A percentile compares a stretch with the other conserved stretches of the same genome.
Evolutionary conservation across 2,329 filamentous ascomycete genomes (phyloP).

Genomic region (Aspergillus flavus): DNA sequence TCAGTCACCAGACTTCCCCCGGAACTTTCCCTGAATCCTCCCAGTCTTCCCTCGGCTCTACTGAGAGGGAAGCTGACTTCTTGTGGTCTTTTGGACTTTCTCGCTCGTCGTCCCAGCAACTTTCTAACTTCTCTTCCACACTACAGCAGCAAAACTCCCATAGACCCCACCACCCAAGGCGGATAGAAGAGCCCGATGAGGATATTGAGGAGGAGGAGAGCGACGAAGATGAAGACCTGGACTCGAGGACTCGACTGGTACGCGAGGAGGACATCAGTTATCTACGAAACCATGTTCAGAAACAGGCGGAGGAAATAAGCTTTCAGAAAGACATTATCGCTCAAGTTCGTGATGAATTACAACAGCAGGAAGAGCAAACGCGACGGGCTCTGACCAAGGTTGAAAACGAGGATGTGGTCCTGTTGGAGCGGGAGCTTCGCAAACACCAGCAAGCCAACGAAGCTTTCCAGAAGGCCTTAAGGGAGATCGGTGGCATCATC

Average conservation of each 20-base stretch:
- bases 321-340: conserved; percentile 84
- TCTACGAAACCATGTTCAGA: conserved; percentile 86
- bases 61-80: conserved; percentile 44
- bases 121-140: conserved; percentile 36
- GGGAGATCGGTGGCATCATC: conserved; percentile 96
- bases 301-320: conserved; percentile 89
- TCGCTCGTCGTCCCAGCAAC: conserved; percentile 36
- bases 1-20: conserved; percentile 59
- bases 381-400: conserved; percentile 79
- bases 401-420: conserved; percentile 83
- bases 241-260: conserved; percentile 54
- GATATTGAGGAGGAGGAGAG: conserved; percentile 38
- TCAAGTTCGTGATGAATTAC: conserved; percentile 80
- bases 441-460: conserved; percentile 98
- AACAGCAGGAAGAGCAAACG: conserved; percentile 82
- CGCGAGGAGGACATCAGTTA: conserved; percentile 82
- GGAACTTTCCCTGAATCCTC: conserved; percentile 75
- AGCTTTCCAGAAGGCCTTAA: conserved; percentile 94
- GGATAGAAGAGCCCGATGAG: conserved; percentile 35
- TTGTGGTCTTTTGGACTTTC: conserved; percentile 38
- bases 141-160: conserved; percentile 41
- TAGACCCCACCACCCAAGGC: conserved; percentile 40
- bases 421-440: conserved; percentile 87
- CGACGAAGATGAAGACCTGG: conserved; percentile 53
- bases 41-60: conserved; percentile 64